A percentile compares a stretch with the other conserved stretches of the same genome.
Evolutionary conservation across 1,284 basidiomycete genomes (phyloP).

Genomic region (Trichosporon inkin): DNA sequence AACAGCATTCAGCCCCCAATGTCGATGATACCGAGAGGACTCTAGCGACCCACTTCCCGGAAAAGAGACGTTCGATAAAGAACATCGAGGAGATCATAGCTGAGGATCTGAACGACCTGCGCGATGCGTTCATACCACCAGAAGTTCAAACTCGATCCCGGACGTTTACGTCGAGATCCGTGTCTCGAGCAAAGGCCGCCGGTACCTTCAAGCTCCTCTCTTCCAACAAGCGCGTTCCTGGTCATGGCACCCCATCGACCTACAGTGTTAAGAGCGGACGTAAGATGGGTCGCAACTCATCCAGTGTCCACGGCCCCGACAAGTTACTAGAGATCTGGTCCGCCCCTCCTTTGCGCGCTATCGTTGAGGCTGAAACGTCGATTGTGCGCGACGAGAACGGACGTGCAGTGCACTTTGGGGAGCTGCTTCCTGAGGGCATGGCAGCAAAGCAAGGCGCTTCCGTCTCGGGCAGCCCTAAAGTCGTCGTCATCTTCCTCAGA

Average conservation of each 20-base stretch:
- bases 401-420: not conserved
- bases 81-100: slow-evolving; percentile 2
- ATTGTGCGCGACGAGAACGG: slow-evolving; percentile 1
- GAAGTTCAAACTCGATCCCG: not conserved
- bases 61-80: not conserved
- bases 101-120: slow-evolving; percentile 1
- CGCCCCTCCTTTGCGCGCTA: not conserved
- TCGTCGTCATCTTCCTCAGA: slow-evolving; percentile 45
- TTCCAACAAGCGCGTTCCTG: not conserved
- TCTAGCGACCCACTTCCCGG: not conserved
- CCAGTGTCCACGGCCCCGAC: not conserved
- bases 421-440: not conserved
- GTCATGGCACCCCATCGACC: not conserved
- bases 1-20: not conserved
- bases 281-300: not conserved
- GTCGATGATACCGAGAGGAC: not conserved
- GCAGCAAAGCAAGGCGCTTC: not conserved
- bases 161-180: not conserved
- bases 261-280: slow-evolving; percentile 3
- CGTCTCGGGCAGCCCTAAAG: not conserved
- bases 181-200: not conserved
- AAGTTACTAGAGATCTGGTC: slow-evolving; percentile 1
- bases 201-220: not conserved
- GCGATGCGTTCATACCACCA: not conserved
- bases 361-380: not conserved